Evolutionary conservation across 257 asterid genomes (phyloP).

Genomic region (Leptodermis oblonga): DNA sequence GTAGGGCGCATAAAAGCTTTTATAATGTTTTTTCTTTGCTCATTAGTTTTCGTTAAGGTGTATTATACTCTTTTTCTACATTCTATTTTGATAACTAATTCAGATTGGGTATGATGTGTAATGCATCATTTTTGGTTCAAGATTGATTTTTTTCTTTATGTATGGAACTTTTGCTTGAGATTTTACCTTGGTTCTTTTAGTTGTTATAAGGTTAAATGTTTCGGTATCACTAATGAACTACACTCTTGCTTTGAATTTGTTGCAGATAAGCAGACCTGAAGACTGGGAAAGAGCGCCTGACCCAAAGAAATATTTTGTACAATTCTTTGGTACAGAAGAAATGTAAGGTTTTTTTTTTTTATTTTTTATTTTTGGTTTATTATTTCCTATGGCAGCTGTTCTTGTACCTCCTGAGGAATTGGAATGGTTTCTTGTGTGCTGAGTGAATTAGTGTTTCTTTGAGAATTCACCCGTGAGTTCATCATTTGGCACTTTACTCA

Average conservation of each 20-base stretch:
- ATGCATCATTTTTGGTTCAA: not conserved
- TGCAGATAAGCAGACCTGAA: conserved; percentile 83
- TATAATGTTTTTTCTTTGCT: not conserved
- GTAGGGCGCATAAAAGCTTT: not conserved
- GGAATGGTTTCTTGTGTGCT: not conserved
- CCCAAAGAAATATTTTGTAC: conserved; percentile 71
- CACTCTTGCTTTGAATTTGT: conserved; percentile 23
- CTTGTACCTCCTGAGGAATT: conserved; percentile 12
- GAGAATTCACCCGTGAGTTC: not conserved
- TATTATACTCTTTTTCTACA: too few relatives aligned
- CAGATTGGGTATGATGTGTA: not conserved
- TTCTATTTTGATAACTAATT: not conserved
- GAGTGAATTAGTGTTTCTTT: not conserved
- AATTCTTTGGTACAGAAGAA: conserved; percentile 81
- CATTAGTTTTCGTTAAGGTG: too few relatives aligned
- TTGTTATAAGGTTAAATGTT: not conserved
- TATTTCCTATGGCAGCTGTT: conserved; percentile 9
- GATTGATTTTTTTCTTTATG: not conserved
- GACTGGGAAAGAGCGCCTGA: conserved; percentile 63
- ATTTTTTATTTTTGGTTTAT: not conserved
- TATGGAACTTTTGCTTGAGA: not conserved
- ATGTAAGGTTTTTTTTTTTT: conserved; percentile 69
- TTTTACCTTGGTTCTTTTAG: not conserved
- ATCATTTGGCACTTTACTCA: not conserved
- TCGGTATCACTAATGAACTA: not conserved